Evolutionary conservation across 2,329 filamentous ascomycete genomes (phyloP).

Genomic region (Trichoderma guizhouense): DNA sequence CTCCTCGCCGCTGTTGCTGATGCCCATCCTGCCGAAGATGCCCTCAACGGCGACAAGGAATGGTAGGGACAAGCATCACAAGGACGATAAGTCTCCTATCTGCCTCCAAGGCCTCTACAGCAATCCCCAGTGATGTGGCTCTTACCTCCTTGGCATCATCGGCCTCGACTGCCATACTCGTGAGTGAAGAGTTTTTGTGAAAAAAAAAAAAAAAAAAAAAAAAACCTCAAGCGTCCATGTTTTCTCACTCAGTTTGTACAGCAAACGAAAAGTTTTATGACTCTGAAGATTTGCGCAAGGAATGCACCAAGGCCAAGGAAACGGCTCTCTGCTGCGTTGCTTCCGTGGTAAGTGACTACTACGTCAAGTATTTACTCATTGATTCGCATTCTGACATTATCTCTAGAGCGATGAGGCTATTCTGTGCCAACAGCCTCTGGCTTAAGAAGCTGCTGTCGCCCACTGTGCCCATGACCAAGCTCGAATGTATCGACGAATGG

Average conservation of each 20-base stretch:
- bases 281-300: slow-evolving; percentile 4
- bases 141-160: slow-evolving; percentile 9
- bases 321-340: slow-evolving; percentile 19
- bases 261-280: background rate
- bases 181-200: slow-evolving; percentile 9
- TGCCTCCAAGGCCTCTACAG: background rate
- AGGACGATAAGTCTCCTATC: background rate
- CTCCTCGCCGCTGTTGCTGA: slow-evolving; percentile 19
- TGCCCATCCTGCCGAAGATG: slow-evolving; percentile 10
- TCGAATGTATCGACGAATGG: background rate
- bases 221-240: background rate
- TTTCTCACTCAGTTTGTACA: background rate
- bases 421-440: background rate
- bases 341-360: slow-evolving; percentile 14
- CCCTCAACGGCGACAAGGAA: background rate
- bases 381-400: background rate
- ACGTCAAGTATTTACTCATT: background rate
- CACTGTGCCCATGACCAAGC: background rate
- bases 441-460: background rate
- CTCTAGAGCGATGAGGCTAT: slow-evolving; percentile 2
- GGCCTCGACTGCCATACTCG: slow-evolving; percentile 18
- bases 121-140: slow-evolving; percentile 20
- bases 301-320: background rate
- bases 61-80: background rate
- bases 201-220: no score